Conservation (phyloP, 371 early-diverging fungal genomes). For the Apophysomyces sp. region DNA sequence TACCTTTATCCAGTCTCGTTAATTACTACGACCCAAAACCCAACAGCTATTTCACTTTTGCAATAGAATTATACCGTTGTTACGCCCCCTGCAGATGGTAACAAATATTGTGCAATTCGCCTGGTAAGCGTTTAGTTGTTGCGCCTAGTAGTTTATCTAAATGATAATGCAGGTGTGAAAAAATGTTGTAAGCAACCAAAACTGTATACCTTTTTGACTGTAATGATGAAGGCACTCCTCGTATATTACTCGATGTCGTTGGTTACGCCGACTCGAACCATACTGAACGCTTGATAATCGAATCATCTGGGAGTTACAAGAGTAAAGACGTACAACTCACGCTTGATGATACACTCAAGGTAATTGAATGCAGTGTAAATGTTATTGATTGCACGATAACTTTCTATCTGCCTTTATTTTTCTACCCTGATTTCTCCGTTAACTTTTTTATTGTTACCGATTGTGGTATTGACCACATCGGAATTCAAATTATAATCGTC, state of each 20-base stretch:
- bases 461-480: too few relatives aligned
- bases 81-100: background rate
- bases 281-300: constrained; percentile 5
- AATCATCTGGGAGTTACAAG: constrained; percentile 4
- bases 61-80: too few relatives aligned
- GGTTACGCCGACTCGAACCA: background rate
- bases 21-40: too few relatives aligned
- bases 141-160: background rate
- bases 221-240: background rate
- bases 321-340: constrained; percentile 7
- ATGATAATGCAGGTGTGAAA: background rate
- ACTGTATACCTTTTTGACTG: background rate
- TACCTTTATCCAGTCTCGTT: too few relatives aligned
- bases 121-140: background rate
- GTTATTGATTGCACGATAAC: too few relatives aligned
- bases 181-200: background rate
- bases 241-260: background rate
- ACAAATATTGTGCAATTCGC: background rate
- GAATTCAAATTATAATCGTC: too few relatives aligned
- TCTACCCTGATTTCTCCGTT: too few relatives aligned
- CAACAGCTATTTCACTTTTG: too few relatives aligned
- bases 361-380: constrained; percentile 9
- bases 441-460: too few relatives aligned
- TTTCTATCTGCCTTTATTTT: too few relatives aligned
- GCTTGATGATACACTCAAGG: constrained; percentile 2